phyloP scores from a whole-genome alignment of 352 stramenopile species.

The Thalassiosira livingstoniorum region DNA sequence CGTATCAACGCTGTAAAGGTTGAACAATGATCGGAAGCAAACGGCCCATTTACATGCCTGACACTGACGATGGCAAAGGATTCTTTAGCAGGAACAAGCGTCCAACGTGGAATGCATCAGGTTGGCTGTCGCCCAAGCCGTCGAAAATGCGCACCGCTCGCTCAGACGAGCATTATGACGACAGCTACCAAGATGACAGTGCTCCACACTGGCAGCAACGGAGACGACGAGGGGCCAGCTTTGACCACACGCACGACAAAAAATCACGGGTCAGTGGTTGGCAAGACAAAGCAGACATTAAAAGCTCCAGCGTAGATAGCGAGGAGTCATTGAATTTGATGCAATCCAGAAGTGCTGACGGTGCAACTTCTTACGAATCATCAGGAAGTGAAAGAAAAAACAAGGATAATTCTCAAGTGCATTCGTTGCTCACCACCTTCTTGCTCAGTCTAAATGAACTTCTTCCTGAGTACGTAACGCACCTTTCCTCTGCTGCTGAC shows the following conservation, averaged over 20 bases:
- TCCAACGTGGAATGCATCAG: constrained; percentile 3
- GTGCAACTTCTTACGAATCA: not conserved
- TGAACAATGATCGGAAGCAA: too few relatives aligned
- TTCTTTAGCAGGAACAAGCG: too few relatives aligned
- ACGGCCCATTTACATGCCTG: not conserved
- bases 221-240: constrained; percentile 17
- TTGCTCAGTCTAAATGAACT: constrained; percentile 49
- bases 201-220: not conserved
- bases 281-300: not conserved
- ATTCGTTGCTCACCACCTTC: constrained; percentile 33
- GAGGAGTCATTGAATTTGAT: not conserved
- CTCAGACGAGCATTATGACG: not conserved
- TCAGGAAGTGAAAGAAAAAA: not conserved
- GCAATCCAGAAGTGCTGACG: not conserved
- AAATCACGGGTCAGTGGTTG: not conserved
- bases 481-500: constrained; percentile 30
- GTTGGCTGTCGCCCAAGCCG: constrained; percentile 21
- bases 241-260: not conserved
- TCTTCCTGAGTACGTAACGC: constrained; percentile 45
- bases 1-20: too few relatives aligned
- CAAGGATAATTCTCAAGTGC: not conserved
- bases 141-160: not conserved
- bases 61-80: not conserved
- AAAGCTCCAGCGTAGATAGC: not conserved
- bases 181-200: not conserved